Evolutionary conservation across 345 rosid species (phyloP), one percentile per base, ranked within the genome.

Genomic region (Eucalyptus erythrocorys): DNA sequence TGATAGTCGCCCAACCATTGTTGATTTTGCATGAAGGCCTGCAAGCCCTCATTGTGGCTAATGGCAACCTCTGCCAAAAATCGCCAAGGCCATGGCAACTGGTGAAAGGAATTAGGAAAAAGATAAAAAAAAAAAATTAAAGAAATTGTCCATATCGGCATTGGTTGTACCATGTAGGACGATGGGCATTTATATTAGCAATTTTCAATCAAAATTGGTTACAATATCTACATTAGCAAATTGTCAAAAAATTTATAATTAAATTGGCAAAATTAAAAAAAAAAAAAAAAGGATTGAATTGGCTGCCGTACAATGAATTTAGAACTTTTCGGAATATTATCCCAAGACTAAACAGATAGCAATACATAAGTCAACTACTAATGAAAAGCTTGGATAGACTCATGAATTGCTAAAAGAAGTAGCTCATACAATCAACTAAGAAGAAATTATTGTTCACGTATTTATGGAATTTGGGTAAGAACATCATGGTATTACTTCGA

Each of bases 91-190:
- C 61, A 22, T 55, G 27, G 61, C 8, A 2, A 55, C 1, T 0
- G 0, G 30, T 24, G 12, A 55, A 55, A 55, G 61, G 61, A 55
- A 55, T 21, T 55, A 51, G 2, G 24, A 53, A 22, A 22, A 53
- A 7, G 7, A 19, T 14, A 7, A 0, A 21, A 3, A 53, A 55
- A 51, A 53, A 19, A 22, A 22, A 22, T 2, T 8, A 55, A 55
- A 55, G 30, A 55, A 55, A 55, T 55, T 0, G 1, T 55, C 30
- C 61, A 55, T 55, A 55, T 9, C 1, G 12, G 6, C 27, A 24
- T 24, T 55, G 61, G 3, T 4, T 1, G 1, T 55, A 24, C 0
- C 61, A 55, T 0, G 0, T 55, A 9, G 13, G 30, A 4, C 0
- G 61, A 6, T 55, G 27, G 12, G 30, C 61, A 55, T 9, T 55